These are phyloP conservation scores for Viola pubescens DNA, from an alignment of 441 rosid species.

Conservation along the genomic window DNA sequence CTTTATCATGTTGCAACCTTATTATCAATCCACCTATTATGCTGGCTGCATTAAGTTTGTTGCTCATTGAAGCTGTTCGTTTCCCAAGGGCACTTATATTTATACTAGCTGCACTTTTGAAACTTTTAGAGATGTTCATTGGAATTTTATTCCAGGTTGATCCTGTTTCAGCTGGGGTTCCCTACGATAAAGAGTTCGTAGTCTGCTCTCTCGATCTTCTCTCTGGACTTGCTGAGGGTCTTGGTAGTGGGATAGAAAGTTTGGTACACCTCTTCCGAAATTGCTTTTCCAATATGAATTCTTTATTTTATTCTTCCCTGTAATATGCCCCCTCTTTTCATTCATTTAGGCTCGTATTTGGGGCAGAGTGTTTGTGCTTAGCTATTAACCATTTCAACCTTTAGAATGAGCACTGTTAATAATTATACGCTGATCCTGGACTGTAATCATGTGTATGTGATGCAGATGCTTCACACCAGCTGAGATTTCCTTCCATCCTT, in stretches of 20 bases:
- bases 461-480: neutral
- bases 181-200: constrained; percentile 79
- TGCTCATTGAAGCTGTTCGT: neutral
- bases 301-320: neutral
- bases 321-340: neutral
- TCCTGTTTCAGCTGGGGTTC: constrained; percentile 69
- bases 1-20: neutral
- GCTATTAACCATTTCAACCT: neutral
- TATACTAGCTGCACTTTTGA: constrained; percentile 1
- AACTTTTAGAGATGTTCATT: constrained; percentile 4
- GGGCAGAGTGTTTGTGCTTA: neutral
- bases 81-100: constrained; percentile 2
- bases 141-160: constrained; percentile 49
- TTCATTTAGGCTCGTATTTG: no score
- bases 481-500: no score
- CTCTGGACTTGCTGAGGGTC: constrained; percentile 96
- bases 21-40: constrained; percentile 3
- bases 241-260: constrained; percentile 84
- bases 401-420: neutral
- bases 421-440: neutral
- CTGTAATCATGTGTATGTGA: neutral
- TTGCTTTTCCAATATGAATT: constrained; percentile 3
- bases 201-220: constrained; percentile 95
- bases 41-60: constrained; percentile 4
- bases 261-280: constrained; percentile 47